Evolutionary conservation across 2,329 filamentous ascomycete species (phyloP), one percentile per base, ranked within the genome.

Genomic region (Claviceps spartinae): DNA sequence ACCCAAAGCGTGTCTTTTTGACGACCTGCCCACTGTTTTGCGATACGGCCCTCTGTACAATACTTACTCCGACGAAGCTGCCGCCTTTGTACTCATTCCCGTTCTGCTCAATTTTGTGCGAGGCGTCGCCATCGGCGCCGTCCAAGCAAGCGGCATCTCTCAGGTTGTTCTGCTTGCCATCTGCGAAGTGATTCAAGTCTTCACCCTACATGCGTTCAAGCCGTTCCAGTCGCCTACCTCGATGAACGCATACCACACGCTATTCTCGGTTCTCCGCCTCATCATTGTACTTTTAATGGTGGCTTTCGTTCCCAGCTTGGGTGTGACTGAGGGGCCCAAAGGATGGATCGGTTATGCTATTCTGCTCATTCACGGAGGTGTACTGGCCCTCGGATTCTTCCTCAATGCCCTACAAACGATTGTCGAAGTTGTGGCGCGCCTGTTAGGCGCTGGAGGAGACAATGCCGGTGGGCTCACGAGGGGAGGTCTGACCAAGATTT

Each of bases 331-430:
- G 61, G 81, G 85, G 0, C 73, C 86, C 1, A 94, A 90, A 65
- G 89, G 90, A 4, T 98, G 93, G 93, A 86, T 97, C 58, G 93
- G 90, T 40, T 98, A 98, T 65, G 81, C 84, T 26, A 94, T 97
- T 52, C 73, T 98, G 47, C 67, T 94, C 30, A 78, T 96, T 38
- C 93, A 98, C 63, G 90, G 80, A 3, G 77, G 84, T 55, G 88
- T 95, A 0, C 71, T 98, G 22, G 76, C 95, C 3, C 87, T 97
- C 60, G 91, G 88, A 1, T 98, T 97, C 71, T 87, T 96, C 65
- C 73, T 98, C 51, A 95, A 95, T 63, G 86, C 93, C 1, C 65
- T 95, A 6, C 89, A 95, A 64, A 96, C 91, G 0, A 76, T 95
- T 43, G 78, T 96, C 42, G 93, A 98, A 67, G 88, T 98, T 8